phyloP scores from a whole-genome alignment of 345 rosid genomes.

The Salix arbutifolia region DNA sequence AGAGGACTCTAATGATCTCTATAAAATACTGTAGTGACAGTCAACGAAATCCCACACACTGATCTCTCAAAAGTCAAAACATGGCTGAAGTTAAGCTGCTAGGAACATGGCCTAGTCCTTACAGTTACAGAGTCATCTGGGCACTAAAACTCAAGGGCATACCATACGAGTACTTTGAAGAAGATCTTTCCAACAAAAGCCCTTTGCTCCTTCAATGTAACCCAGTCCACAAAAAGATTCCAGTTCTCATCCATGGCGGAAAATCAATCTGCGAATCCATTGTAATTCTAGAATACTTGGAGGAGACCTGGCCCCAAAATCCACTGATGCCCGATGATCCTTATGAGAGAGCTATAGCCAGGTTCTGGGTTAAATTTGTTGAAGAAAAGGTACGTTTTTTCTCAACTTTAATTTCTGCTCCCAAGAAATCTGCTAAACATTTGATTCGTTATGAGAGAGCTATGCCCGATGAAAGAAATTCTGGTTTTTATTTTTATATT shows the following conservation, averaged over 20 bases:
- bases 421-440: too few species aligned
- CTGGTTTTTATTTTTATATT: too few species aligned
- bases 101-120: conserved; percentile 23
- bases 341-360: too few species aligned
- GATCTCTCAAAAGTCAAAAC: background rate
- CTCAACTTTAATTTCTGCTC: too few species aligned
- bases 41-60: too few species aligned
- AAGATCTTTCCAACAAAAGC: conserved; percentile 1
- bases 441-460: too few species aligned
- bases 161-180: background rate
- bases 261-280: background rate
- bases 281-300: background rate
- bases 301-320: conserved; percentile 5
- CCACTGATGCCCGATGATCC: background rate
- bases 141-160: conserved; percentile 5
- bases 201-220: background rate
- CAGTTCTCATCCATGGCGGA: background rate
- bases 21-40: too few species aligned
- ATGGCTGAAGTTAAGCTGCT: conserved; percentile 23
- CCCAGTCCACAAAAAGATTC: background rate
- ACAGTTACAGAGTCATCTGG: conserved; percentile 10
- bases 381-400: background rate
- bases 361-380: conserved; percentile 1
- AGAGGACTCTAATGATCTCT: too few species aligned
- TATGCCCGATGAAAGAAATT: background rate